Evolutionary conservation across 345 rosid genomes (phyloP).

Genomic region (Salix purpurea): DNA sequence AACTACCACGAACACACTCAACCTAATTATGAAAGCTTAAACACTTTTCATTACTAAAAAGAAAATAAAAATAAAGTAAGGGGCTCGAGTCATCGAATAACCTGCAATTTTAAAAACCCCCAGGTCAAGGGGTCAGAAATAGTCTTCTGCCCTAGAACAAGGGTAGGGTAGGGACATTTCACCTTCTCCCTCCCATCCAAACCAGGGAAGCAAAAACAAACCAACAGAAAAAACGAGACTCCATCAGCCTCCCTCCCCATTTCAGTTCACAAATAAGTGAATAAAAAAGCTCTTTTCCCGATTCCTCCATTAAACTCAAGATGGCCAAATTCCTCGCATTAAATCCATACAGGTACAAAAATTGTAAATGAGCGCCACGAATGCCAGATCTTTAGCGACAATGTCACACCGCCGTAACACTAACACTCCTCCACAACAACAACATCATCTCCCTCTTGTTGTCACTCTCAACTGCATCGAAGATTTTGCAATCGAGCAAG

Average conservation of each 20-base stretch:
- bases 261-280: neutral
- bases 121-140: neutral
- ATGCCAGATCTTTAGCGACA: slow-evolving; percentile 37
- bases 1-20: too few relatives aligned
- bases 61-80: too few relatives aligned
- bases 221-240: neutral
- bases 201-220: slow-evolving; percentile 14
- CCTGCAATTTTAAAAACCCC: neutral
- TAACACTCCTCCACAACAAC: slow-evolving; percentile 17
- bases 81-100: too few relatives aligned
- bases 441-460: slow-evolving; percentile 42
- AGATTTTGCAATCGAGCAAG: slow-evolving; percentile 76
- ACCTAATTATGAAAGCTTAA: too few relatives aligned
- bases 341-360: slow-evolving; percentile 35
- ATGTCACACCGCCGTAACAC: slow-evolving; percentile 42
- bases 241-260: neutral
- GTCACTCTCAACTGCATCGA: slow-evolving; percentile 91
- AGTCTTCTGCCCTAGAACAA: neutral
- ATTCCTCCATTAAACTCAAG: neutral
- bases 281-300: neutral
- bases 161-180: neutral
- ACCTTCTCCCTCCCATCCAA: slow-evolving; percentile 13
- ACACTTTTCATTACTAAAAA: too few relatives aligned
- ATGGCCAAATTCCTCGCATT: slow-evolving; percentile 28
- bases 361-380: slow-evolving; percentile 21